Conservation (phyloP, 495 filamentous ascomycete genomes). For the Umbilicaria muhlenbergii region DNA sequence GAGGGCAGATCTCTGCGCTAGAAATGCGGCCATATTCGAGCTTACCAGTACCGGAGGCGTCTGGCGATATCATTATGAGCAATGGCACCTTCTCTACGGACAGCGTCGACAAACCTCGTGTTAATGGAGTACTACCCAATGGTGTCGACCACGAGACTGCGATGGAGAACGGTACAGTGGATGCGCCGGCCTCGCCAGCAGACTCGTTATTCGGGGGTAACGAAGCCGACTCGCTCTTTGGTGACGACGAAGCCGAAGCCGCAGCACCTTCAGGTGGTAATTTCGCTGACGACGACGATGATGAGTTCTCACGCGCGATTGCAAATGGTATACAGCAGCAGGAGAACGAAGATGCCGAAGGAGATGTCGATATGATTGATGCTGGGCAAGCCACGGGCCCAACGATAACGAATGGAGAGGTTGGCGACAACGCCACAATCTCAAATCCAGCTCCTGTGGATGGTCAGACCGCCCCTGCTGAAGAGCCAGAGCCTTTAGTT, state of each 20-base stretch:
- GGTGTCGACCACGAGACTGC: slow-evolving; percentile 20
- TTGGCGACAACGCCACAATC: neutral
- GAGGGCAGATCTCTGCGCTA: slow-evolving; percentile 74
- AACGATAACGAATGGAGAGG: neutral
- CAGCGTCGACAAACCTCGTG: slow-evolving; percentile 30
- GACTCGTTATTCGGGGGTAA: slow-evolving; percentile 46
- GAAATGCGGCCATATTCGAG: slow-evolving; percentile 69
- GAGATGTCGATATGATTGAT: slow-evolving; percentile 18
- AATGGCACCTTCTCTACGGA: slow-evolving; percentile 59
- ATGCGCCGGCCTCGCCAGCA: slow-evolving; percentile 44
- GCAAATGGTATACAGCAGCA: slow-evolving; percentile 42
- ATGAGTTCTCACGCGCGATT: slow-evolving; percentile 72
- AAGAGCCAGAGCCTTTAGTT: slow-evolving; percentile 3
- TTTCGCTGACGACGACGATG: slow-evolving; percentile 71
- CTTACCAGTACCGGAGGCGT: slow-evolving; percentile 57
- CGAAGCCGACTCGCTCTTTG: slow-evolving; percentile 58
- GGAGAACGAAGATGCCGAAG: slow-evolving; percentile 15
- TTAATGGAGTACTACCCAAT: slow-evolving; percentile 35
- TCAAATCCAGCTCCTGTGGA: neutral
- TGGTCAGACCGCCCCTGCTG: neutral
- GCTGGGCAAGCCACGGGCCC: slow-evolving; percentile 9
- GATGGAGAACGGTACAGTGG: slow-evolving; percentile 18
- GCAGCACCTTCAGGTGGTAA: slow-evolving; percentile 37
- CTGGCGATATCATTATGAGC: slow-evolving; percentile 34
- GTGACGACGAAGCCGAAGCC: slow-evolving; percentile 42